A percentile compares a stretch with the other conserved stretches of the same genome.
These are phyloP conservation scores for Cytidiella melzeri DNA, from an alignment of 768 basidiomycete species.

Conservation along the genomic window DNA sequence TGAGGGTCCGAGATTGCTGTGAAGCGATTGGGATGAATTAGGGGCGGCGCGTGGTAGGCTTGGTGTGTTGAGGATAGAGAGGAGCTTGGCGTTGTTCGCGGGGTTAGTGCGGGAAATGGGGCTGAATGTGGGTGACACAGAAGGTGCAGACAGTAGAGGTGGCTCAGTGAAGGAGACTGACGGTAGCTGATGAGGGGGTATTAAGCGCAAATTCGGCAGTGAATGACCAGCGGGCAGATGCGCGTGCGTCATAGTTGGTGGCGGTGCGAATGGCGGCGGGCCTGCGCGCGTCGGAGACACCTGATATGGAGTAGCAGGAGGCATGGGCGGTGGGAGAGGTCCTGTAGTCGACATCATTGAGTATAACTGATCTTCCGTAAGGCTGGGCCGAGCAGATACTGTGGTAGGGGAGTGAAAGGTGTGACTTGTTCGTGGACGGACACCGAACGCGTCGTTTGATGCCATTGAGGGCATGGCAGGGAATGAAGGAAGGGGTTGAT, in stretches of 20 bases:
- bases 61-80: conserved; percentile 26
- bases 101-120: conserved; percentile 7
- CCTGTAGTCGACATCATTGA: conserved; percentile 33
- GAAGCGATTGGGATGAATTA: not conserved
- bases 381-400: conserved; percentile 33
- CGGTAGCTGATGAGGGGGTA: conserved; percentile 6
- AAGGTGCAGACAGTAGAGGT: conserved; percentile 11
- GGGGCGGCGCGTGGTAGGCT: conserved; percentile 17
- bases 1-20: not conserved
- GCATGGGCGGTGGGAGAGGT: conserved; percentile 14
- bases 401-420: conserved; percentile 18
- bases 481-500: conserved; percentile 12
- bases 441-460: conserved; percentile 24
- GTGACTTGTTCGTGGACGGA: conserved; percentile 33
- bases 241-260: not conserved
- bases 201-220: conserved; percentile 4
- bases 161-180: conserved; percentile 8
- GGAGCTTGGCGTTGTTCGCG: conserved; percentile 21
- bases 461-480: conserved; percentile 3
- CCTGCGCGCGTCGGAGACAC: not conserved
- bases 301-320: conserved; percentile 5
- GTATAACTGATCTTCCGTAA: conserved; percentile 48
- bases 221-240: not conserved
- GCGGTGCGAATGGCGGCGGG: not conserved
- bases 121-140: conserved; percentile 6